Conservation (phyloP, 176 grass and related monocot genomes). For the Puya raimondii region DNA sequence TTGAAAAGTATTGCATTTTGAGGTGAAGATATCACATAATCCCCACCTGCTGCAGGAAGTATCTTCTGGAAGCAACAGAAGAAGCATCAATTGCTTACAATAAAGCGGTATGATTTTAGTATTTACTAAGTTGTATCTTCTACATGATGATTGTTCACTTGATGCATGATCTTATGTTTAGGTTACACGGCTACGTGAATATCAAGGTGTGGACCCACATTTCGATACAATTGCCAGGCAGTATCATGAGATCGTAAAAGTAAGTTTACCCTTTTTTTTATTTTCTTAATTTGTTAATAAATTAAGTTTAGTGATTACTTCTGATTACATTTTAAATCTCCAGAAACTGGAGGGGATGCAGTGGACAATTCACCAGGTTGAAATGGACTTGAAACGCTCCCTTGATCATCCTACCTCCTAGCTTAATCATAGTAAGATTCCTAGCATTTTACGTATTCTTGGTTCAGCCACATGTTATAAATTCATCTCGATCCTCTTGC, state of each 20-base stretch:
- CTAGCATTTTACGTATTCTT: not conserved
- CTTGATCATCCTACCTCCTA: constrained; percentile 28
- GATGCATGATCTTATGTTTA: constrained; percentile 20
- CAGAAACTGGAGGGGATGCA: constrained; percentile 98
- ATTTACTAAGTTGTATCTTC: not conserved
- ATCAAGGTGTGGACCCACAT: constrained; percentile 94
- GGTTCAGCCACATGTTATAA: not conserved
- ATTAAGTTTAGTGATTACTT: not conserved
- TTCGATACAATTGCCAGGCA: constrained; percentile 95
- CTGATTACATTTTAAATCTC: not conserved
- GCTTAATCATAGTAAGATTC: not conserved
- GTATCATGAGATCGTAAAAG: constrained; percentile 94
- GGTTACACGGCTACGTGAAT: constrained; percentile 87
- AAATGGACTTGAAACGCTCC: constrained; percentile 81
- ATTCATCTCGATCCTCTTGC: too few species aligned
- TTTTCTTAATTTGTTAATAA: not conserved
- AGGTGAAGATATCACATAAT: not conserved
- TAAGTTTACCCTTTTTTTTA: constrained; percentile 8
- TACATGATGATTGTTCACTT: not conserved
- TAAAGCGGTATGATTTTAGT: constrained; percentile 55
- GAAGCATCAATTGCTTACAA: constrained; percentile 93
- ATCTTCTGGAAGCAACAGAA: constrained; percentile 93
- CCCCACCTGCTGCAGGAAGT: constrained; percentile 55
- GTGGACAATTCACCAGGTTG: constrained; percentile 95
- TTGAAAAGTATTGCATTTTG: not conserved